Conservation (phyloP, 2,329 filamentous ascomycete species). For the Trichoderma gracile region DNA sequence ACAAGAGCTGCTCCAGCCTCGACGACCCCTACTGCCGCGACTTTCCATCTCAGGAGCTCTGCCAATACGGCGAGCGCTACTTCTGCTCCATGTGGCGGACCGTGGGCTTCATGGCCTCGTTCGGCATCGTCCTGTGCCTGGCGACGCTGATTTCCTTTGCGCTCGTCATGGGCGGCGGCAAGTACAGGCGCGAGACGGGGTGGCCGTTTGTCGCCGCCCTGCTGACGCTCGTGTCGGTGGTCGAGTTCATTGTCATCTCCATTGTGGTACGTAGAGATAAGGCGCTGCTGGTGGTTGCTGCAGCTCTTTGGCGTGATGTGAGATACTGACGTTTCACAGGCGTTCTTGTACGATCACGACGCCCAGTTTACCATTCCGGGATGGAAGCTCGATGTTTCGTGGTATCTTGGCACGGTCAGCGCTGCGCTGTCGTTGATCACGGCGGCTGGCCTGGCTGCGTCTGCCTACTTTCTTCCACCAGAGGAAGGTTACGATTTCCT, state of each 20-base stretch:
- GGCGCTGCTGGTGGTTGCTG: neutral
- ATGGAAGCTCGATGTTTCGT: slow-evolving; percentile 78
- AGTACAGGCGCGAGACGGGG: slow-evolving; percentile 75
- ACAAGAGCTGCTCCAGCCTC: slow-evolving; percentile 74
- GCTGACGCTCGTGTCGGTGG: slow-evolving; percentile 63
- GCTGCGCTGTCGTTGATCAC: slow-evolving; percentile 54
- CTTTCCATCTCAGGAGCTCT: slow-evolving; percentile 40
- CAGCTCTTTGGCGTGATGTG: neutral
- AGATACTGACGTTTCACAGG: slow-evolving; percentile 49
- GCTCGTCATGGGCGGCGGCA: slow-evolving; percentile 75
- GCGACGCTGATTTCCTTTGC: slow-evolving; percentile 77
- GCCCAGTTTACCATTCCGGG: slow-evolving; percentile 76
- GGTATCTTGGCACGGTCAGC: slow-evolving; percentile 66
- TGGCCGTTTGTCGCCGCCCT: slow-evolving; percentile 75
- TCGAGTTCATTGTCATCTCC: slow-evolving; percentile 75
- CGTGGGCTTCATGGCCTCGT: slow-evolving; percentile 83
- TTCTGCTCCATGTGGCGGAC: slow-evolving; percentile 94
- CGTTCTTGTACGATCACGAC: slow-evolving; percentile 81
- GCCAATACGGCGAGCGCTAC: slow-evolving; percentile 54
- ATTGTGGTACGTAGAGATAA: slow-evolving; percentile 67
- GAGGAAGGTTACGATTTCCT: slow-evolving; percentile 84
- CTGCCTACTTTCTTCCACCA: slow-evolving; percentile 69
- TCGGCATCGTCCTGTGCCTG: slow-evolving; percentile 78
- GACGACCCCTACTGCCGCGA: slow-evolving; percentile 59
- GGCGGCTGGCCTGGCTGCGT: slow-evolving; percentile 61